Conservation (phyloP, 208 protist genomes). For the Leishmania turanica region DNA sequence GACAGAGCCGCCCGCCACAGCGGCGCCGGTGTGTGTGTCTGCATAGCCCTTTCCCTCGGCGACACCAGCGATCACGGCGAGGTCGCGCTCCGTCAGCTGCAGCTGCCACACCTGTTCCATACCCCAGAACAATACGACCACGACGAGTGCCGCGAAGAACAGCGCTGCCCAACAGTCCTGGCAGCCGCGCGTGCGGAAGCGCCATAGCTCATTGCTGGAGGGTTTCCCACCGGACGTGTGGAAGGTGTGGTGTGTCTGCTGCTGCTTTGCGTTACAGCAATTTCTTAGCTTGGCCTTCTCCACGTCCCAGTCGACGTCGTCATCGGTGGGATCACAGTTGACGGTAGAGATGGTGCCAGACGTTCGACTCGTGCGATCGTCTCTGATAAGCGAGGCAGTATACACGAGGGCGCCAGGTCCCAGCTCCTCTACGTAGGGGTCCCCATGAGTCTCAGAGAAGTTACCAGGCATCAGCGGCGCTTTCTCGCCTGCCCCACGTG, state of each 20-base stretch:
- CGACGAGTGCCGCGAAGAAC: conserved; percentile 40
- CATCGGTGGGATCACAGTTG: conserved; percentile 7
- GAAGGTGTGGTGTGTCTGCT: conserved; percentile 18
- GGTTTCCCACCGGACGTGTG: conserved; percentile 26
- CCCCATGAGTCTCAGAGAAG: conserved; percentile 33
- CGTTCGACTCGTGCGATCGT: conserved; percentile 29
- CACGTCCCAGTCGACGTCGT: neutral
- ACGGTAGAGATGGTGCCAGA: neutral
- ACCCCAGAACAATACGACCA: conserved; percentile 41
- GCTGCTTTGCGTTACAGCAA: neutral
- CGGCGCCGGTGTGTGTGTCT: neutral
- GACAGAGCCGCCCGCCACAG: neutral
- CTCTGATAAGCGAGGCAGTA: conserved; percentile 38
- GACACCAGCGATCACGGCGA: conserved; percentile 29
- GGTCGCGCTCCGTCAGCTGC: conserved; percentile 34
- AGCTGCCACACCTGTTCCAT: conserved; percentile 40
- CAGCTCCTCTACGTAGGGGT: conserved; percentile 44
- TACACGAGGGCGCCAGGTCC: conserved; percentile 48
- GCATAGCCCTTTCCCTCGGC: conserved; percentile 11
- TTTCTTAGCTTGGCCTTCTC: neutral
- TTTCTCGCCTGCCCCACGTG: conserved; percentile 1
- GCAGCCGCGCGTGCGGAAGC: conserved; percentile 55
- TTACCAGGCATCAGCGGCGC: conserved; percentile 9
- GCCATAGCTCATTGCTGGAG: conserved; percentile 64
- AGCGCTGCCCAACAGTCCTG: conserved; percentile 65